Conservation (phyloP, 805 yeast species). For the Candida maesae region DNA sequence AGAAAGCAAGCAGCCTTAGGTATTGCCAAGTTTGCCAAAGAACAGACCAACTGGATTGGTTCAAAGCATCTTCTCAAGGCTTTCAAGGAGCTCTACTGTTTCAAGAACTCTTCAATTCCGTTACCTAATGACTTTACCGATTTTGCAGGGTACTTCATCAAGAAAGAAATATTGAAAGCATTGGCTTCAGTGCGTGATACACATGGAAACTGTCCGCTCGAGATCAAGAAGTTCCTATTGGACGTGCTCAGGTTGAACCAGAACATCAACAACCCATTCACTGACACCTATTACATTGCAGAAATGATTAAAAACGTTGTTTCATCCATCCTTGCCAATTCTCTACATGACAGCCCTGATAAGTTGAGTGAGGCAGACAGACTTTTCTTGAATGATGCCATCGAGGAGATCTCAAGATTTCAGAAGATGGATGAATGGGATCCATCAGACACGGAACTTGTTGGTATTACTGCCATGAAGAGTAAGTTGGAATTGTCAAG, state of each 20-base stretch:
- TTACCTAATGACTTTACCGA: constrained; percentile 76
- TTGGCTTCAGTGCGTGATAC: constrained; percentile 59
- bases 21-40: constrained; percentile 61
- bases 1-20: constrained; percentile 84
- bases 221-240: constrained; percentile 58
- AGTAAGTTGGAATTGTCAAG: constrained; percentile 59
- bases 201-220: constrained; percentile 57
- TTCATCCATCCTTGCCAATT: constrained; percentile 31
- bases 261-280: constrained; percentile 71
- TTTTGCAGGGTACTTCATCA: constrained; percentile 63
- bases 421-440: constrained; percentile 83
- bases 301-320: constrained; percentile 55
- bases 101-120: constrained; percentile 62
- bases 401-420: constrained; percentile 68
- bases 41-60: constrained; percentile 65
- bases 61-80: constrained; percentile 67
- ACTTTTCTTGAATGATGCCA: constrained; percentile 42
- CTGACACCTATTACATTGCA: constrained; percentile 66
- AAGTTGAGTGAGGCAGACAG: constrained; percentile 27
- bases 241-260: constrained; percentile 80
- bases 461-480: constrained; percentile 53
- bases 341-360: constrained; percentile 11
- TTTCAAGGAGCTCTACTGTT: constrained; percentile 69
- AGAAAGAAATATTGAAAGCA: constrained; percentile 62
- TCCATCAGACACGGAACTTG: constrained; percentile 60